Conservation (phyloP, 2,329 filamentous ascomycete genomes). For the Arthrobotrys pseudoclavata region DNA sequence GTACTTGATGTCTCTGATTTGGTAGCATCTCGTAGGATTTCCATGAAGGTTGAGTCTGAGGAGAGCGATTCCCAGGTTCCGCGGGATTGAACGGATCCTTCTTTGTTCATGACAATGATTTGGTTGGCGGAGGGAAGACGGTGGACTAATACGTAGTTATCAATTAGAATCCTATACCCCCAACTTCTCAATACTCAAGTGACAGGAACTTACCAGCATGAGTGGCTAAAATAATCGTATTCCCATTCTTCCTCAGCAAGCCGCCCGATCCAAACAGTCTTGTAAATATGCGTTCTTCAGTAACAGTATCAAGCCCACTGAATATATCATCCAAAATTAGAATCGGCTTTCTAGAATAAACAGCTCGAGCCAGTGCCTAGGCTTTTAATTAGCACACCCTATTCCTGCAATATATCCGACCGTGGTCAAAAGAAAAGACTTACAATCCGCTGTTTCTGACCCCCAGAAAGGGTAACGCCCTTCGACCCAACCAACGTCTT, state of each 20-base stretch:
- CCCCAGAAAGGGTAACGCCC: slow-evolving; percentile 69
- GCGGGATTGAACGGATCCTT: slow-evolving; percentile 37
- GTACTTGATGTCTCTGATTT: slow-evolving; percentile 15
- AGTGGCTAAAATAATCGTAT: slow-evolving; percentile 65
- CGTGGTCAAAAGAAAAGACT: slow-evolving; percentile 60
- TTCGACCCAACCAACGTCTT: slow-evolving; percentile 66
- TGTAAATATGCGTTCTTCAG: slow-evolving; percentile 67
- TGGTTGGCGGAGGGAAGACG: slow-evolving; percentile 38
- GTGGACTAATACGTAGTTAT: slow-evolving; percentile 20
- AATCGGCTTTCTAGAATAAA: slow-evolving; percentile 61
- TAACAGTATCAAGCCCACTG: slow-evolving; percentile 67
- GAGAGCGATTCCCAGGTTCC: slow-evolving; percentile 39
- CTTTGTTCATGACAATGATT: slow-evolving; percentile 44
- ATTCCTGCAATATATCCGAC: too few species aligned
- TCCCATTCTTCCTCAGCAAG: slow-evolving; percentile 64
- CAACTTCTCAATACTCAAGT: too few species aligned
- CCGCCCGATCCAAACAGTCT: slow-evolving; percentile 66
- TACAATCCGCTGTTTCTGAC: slow-evolving; percentile 68
- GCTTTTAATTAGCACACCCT: slow-evolving; percentile 57
- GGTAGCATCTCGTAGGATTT: slow-evolving; percentile 22
- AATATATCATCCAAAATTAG: slow-evolving; percentile 67
- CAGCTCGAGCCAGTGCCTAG: slow-evolving; percentile 46
- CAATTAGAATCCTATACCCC: slow-evolving; percentile 60
- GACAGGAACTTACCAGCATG: slow-evolving; percentile 63
- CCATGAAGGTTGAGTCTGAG: slow-evolving; percentile 20